These are phyloP conservation scores for Amanita pseudoporphyria DNA, from an alignment of 768 basidiomycete species.

Conservation along the genomic window DNA sequence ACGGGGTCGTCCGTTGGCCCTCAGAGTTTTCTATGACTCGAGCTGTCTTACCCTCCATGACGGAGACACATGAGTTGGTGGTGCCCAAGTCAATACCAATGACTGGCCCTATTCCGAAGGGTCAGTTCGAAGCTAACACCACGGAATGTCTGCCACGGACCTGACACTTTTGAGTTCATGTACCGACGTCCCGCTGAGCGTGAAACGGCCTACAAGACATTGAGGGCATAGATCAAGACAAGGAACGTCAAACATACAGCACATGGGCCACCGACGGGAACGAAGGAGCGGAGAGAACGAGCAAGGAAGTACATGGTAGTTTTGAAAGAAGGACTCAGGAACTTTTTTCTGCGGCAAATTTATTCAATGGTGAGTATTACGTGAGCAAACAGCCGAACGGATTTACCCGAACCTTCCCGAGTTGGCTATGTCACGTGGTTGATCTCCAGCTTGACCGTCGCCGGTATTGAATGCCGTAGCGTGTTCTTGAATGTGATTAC, in stretches of 20 bases:
- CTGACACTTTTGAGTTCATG: slow-evolving; percentile 94
- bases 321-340: slow-evolving; percentile 30
- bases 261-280: slow-evolving; percentile 50
- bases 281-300: slow-evolving; percentile 52
- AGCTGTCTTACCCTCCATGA: slow-evolving; percentile 94
- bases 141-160: slow-evolving; percentile 30
- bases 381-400: slow-evolving; percentile 26
- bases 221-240: slow-evolving; percentile 10
- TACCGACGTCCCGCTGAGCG: slow-evolving; percentile 76
- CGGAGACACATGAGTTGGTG: slow-evolving; percentile 83
- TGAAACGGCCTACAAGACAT: slow-evolving; percentile 41
- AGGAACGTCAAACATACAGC: slow-evolving; percentile 32
- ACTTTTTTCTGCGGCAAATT: slow-evolving; percentile 21
- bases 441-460: not conserved
- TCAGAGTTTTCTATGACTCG: slow-evolving; percentile 97
- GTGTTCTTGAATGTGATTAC: too few species aligned
- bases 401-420: slow-evolving; percentile 23
- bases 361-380: slow-evolving; percentile 34
- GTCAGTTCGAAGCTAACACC: slow-evolving; percentile 1
- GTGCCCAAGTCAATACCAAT: slow-evolving; percentile 97
- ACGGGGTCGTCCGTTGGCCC: slow-evolving; percentile 96
- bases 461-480: too few species aligned
- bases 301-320: slow-evolving; percentile 67
- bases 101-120: slow-evolving; percentile 54
- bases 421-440: slow-evolving; percentile 13